Percentiles rank a stretch among this genome's conserved stretches.
phyloP scores from a whole-genome alignment of 495 filamentous ascomycete species.

The Neurospora africana region DNA sequence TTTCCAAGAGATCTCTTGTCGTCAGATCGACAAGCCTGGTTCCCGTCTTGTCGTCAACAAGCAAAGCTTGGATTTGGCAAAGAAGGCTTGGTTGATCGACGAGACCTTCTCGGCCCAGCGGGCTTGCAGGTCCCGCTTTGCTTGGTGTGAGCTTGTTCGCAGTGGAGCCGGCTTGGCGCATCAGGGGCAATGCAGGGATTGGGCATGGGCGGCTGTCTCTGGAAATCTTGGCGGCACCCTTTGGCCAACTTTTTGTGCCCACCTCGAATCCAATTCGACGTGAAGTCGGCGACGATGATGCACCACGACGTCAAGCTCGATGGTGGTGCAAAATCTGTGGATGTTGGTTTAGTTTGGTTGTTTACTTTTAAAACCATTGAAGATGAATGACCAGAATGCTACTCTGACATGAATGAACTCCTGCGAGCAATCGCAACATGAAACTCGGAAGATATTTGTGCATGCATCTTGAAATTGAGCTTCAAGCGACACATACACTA shows the following conservation, averaged over 20 bases:
- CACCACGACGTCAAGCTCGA: background rate
- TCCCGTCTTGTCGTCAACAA: background rate
- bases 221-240: background rate
- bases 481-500: background rate
- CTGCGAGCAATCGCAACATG: background rate
- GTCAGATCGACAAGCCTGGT: background rate
- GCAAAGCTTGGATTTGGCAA: background rate
- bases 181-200: background rate
- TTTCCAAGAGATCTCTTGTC: background rate
- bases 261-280: background rate
- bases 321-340: background rate
- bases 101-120: background rate
- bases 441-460: background rate
- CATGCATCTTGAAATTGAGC: background rate
- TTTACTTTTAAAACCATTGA: background rate
- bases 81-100: background rate
- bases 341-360: background rate
- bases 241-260: background rate
- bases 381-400: background rate
- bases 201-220: background rate
- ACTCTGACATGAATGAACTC: background rate
- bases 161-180: background rate
- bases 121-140: background rate
- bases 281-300: background rate
- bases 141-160: background rate